Percentiles rank a stretch among this genome's conserved stretches.
These are phyloP conservation scores for Phytophthora podocarpi DNA, from an alignment of 352 stramenopile genomes.

Conservation along the genomic window DNA sequence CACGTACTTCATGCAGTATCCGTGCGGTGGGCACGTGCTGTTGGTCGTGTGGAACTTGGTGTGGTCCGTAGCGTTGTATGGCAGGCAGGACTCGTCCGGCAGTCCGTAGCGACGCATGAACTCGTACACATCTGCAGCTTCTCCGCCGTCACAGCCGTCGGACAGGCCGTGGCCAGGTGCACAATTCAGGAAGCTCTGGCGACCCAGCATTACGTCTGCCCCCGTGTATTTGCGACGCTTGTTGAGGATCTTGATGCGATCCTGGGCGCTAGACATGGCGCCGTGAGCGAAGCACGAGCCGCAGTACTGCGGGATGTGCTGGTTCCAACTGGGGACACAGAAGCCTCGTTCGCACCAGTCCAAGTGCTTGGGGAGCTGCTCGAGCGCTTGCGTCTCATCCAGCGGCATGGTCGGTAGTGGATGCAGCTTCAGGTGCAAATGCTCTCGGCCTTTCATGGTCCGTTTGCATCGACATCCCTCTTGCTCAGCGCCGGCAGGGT, in stretches of 20 bases:
- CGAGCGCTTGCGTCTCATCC: conserved; percentile 39
- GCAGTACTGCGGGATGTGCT: conserved; percentile 89
- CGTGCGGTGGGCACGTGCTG: conserved; percentile 70
- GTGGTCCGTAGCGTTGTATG: conserved; percentile 85
- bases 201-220: conserved; percentile 78
- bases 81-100: conserved; percentile 79
- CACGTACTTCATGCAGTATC: conserved; percentile 88
- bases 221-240: conserved; percentile 59
- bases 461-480: conserved; percentile 59
- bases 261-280: conserved; percentile 73
- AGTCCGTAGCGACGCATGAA: conserved; percentile 80
- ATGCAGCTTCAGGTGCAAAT: conserved; percentile 60
- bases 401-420: conserved; percentile 50
- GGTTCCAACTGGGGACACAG: conserved; percentile 85
- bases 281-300: conserved; percentile 85
- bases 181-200: conserved; percentile 86
- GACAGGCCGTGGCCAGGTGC: conserved; percentile 74
- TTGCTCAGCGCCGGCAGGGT: background rate
- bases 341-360: conserved; percentile 90
- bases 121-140: conserved; percentile 79
- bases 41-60: conserved; percentile 73
- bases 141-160: conserved; percentile 66
- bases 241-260: conserved; percentile 87
- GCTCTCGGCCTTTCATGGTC: conserved; percentile 78
- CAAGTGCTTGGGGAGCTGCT: conserved; percentile 69